These are phyloP conservation scores for Verbascum thapsus DNA, from an alignment of 257 asterid genomes.

Conservation along the genomic window DNA sequence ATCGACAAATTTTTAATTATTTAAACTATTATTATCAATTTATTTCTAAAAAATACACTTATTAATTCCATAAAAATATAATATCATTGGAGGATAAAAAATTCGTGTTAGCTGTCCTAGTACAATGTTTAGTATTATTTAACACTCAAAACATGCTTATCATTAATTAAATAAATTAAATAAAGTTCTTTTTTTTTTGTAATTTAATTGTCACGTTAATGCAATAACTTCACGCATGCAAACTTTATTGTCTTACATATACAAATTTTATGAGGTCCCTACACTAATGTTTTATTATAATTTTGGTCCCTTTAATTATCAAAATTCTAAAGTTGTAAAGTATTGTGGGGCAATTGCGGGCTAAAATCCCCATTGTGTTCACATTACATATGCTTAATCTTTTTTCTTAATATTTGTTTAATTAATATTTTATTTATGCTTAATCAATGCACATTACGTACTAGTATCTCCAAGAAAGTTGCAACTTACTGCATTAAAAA, in stretches of 20 bases:
- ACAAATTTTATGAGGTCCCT: constrained; percentile 34
- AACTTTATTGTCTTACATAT: constrained; percentile 12
- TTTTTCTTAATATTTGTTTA: neutral
- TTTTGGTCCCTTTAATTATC: constrained; percentile 35
- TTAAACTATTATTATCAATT: no score
- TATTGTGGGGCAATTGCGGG: constrained; percentile 39
- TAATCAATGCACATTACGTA: no score
- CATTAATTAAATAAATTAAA: constrained; percentile 6
- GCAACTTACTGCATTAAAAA: no score
- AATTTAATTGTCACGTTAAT: constrained; percentile 2
- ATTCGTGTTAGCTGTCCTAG: constrained; percentile 49
- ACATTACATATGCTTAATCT: constrained; percentile 21
- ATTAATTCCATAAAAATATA: no score
- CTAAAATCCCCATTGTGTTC: constrained; percentile 36
- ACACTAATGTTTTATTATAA: constrained; percentile 27
- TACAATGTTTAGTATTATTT: constrained; percentile 34
- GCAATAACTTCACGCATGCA: constrained; percentile 41
- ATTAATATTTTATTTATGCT: neutral
- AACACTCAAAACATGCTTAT: constrained; percentile 4
- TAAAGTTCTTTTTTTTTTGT: neutral
- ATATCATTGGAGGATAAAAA: no score
- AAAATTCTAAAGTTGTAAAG: constrained; percentile 36
- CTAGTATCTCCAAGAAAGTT: no score
- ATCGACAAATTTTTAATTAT: no score
- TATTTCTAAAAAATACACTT: no score